Evolutionary conservation across 768 basidiomycete genomes (phyloP), one percentile per base, ranked within the genome.

Genomic region (Symmetrospora coprosmae): DNA sequence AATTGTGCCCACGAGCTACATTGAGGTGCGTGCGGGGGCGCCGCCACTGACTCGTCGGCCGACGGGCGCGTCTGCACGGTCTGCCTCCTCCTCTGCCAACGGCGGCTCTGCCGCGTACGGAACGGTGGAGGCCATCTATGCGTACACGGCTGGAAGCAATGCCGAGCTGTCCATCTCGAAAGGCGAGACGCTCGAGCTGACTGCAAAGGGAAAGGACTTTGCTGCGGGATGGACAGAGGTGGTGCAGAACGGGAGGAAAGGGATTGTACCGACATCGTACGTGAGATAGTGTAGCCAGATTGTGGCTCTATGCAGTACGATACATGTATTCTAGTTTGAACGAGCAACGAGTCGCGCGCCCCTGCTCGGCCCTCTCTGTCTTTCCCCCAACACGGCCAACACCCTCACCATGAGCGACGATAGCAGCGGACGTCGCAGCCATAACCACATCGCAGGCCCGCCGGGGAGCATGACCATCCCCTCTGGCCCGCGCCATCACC

Each of bases 191-290:
- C 41, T 58, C 9, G 55, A 58, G 33, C 31, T 58, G 23, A 58
- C 55, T 16, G 41, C 39, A 4, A 58, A 46, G 46, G 55, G 55
- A 4, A 30, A 40, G 4, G 27, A 43, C 16, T 58, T 30, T 46
- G 55, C 55, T 5, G n/a, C 38, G 7, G 55, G 55, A 8, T 58
- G 55, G 55, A 45, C 55, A 17, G 55, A 58, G 27, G 55, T 58
- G 2, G 16, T 45, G 4, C 43, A 47, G 27, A 21, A 58, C 37
- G 55, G 55, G 4, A 39, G 31, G 43, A 43, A 30, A 5, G 55
- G 55, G 4, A 58, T 58, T 13, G 55, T 58, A 2, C 55, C 55
- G 5, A 58, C 55, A 19, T 45, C 55, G 41, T 58, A 58, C 25
- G 30, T 58, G 2, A 31, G 43, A 21, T 58, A 38, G 27, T n/a